Evolutionary conservation across 257 asterid species (phyloP), one percentile per base, ranked within the genome.

Genomic region (Haberlea rhodopensis): DNA sequence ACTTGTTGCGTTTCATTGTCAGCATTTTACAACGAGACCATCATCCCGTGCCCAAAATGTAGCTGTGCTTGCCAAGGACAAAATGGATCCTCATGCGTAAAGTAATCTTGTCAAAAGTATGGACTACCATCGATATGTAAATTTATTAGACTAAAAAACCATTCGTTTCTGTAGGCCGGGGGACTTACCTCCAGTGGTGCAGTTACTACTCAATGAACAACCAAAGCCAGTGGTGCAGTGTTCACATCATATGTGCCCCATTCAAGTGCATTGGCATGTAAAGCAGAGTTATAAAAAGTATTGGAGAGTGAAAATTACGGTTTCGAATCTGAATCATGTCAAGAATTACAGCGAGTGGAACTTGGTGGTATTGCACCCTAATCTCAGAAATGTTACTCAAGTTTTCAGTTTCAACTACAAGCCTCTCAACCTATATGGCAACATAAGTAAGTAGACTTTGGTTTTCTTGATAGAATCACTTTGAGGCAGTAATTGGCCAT

Each of bases 351-450:
- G 77, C 53, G 72, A 81, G 56, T 90, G 97, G 96, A 84, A 76
- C 73, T 57, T 90, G 81, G 97, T 87, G 57, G 81, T 75, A 9
- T 53, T 69, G 52, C 97, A 90, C 75, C 97, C 97, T n/a, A 90
- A 82, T 73, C 74, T 90, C 75, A 73, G 57, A 25, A 90, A 74
- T 3, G 46, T 90, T 15, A 70, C 82, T 0, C 85, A 62, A 65
- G 85, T 85, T 52, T 90, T 87, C 92, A 90, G 97, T 59, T 90
- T 90, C 85, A 85, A 87, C 65, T 90, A 90, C 65, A 76, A 75
- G 76, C 86, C 97, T 9, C 90, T 90, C 53, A 65, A 82, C 67
- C 80, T 78, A 24, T 87, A 77, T 25, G 88, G 87, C 18, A 11
- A 68, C 74, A 82, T 73, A 22, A 87, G 97, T 90, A 74, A 79